These are phyloP conservation scores for Phyllosticta paracitricarpa DNA, from an alignment of 2,329 filamentous ascomycete species.

Conservation along the genomic window DNA sequence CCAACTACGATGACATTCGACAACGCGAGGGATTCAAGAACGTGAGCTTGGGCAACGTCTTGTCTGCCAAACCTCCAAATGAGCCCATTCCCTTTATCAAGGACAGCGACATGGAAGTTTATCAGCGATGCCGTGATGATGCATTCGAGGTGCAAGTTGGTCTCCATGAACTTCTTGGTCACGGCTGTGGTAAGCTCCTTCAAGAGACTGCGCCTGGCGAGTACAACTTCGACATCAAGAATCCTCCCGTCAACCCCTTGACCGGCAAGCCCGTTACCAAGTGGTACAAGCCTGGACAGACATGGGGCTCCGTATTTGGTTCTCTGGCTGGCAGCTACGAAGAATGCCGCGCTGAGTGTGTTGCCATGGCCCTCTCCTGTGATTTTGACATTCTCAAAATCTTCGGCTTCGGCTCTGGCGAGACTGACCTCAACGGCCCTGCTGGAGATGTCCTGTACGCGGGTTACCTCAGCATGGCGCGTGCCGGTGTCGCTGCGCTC, in stretches of 20 bases:
- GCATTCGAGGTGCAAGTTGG: slow-evolving; percentile 95
- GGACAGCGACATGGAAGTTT: slow-evolving; percentile 66
- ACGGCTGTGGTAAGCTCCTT: slow-evolving; percentile 87
- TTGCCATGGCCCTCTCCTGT: slow-evolving; percentile 83
- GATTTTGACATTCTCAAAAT: slow-evolving; percentile 83
- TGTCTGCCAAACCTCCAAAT: slow-evolving; percentile 82
- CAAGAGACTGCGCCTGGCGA: slow-evolving; percentile 74
- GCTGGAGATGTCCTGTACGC: slow-evolving; percentile 83
- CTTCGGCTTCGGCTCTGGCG: slow-evolving; percentile 81
- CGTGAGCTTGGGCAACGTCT: slow-evolving; percentile 83
- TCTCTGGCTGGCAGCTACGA: slow-evolving; percentile 82
- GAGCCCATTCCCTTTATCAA: slow-evolving; percentile 88
- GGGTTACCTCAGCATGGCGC: slow-evolving; percentile 86
- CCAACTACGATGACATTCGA: slow-evolving; percentile 48
- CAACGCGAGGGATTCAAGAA: slow-evolving; percentile 87
- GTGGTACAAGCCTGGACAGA: slow-evolving; percentile 93
- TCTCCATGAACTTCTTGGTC: slow-evolving; percentile 79
- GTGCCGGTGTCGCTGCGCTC: slow-evolving; percentile 76
- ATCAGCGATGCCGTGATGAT: slow-evolving; percentile 70
- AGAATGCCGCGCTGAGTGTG: slow-evolving; percentile 88
- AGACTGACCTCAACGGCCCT: slow-evolving; percentile 58
- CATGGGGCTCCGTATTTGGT: slow-evolving; percentile 88
- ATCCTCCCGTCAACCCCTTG: slow-evolving; percentile 73
- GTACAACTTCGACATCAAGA: slow-evolving; percentile 80
- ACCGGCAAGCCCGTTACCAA: slow-evolving; percentile 66